Base-by-base conservation (phyloP, 1,139 yeast genomes). In the Trichomonascaceae sp. region DNA sequence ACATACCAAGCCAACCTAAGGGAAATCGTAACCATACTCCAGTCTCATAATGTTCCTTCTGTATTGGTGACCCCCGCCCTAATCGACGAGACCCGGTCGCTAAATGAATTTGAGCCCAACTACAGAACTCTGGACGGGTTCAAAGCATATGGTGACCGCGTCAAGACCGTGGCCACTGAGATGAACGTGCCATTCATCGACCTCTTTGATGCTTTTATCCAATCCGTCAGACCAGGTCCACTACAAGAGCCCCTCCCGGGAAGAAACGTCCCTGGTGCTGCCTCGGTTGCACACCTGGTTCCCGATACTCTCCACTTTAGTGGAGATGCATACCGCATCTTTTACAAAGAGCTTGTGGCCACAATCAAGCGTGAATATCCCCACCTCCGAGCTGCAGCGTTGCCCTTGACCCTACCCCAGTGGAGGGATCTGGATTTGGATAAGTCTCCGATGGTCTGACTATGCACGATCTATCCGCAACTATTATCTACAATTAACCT, bases 231-330 rank as follows among this genome's bases (percentile, higher is more conserved):
- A 11, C 6, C 23, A 20, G 6, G 9, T 6, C 23, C 23, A 8
- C 11, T 20, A 11, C 23, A 50, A 15, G 45, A 41, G 5, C 45
- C 50, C 1, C 29, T 46, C 4, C 43, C 45, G 5, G 49, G 51
- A 3, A 31, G 37, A 43, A 47, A 26, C 27, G n/a, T n/a, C n/a
- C n/a, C n/a, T n/a, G 38, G 14, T 43, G 31, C 20, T 15, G 29
- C 25, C 6, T 36, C 39, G 17, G 8, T 16, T 57, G 62, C 1
- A 33, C 47, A 48, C 2, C 41, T 63, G 14, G 44, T 68, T 9
- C 40, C 47, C 8, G 89, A 79, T 47, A 93, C 93, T 0, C 56
- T 82, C 27, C 94, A 82, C 51, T 76, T 66, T 49, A 64, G 71
- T 2, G 73, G 75, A 0, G 50, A 55, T n/a, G 82, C 76, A 0